Evolutionary conservation across 1,284 basidiomycete genomes (phyloP), one percentile per base, ranked within the genome.

Genomic region (Sporisorium exsertum): DNA sequence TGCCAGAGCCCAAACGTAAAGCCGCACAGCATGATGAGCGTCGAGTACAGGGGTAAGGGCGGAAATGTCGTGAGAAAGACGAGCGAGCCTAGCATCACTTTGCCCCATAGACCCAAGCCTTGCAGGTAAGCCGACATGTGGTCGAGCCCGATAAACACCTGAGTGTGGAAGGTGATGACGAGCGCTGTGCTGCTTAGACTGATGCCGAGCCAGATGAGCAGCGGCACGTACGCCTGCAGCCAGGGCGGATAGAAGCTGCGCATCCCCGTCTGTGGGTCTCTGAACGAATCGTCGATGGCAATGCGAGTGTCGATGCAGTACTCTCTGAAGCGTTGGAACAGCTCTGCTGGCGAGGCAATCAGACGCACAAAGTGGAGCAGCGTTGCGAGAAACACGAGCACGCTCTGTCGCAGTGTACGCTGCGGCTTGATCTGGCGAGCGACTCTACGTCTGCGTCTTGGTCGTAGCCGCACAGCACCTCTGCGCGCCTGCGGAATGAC

Each of bases 31-130:
- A 92, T 89, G 85, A 94, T 93, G 87, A 94, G 88, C 10, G 93
- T 94, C 77, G 92, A 94, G 86, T 94, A 94, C 74, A 94, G 88
- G 47, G 93, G 93, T 56, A 94, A 81, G 45, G 93, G 93, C 60
- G 93, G 85, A 83, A 79, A 87, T 78, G 70, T 87, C 81, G 69
- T 84, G 54, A 84, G 57, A 53, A 84, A 84, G 67, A 85, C 83
- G 58, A 84, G 75, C 43, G 69, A 66, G 52, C 83, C 82, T 29
- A 84, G 71, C 45, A 80, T 61, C 8, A 79, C 40, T 47, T 79
- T 77, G 32, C 83, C 83, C 43, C 59, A 56, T 15, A 75, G 35
- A 5, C 83, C 84, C 20, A 79, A 62, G 37, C 65, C 56, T 54
- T 83, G 82, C 63, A 85, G 61, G 37, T 71, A 64, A 16, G 58